Evolutionary conservation across 177 flowering plant genomes (phyloP), one percentile per base, ranked within the genome.

Genomic region (Vitis hybrid): DNA sequence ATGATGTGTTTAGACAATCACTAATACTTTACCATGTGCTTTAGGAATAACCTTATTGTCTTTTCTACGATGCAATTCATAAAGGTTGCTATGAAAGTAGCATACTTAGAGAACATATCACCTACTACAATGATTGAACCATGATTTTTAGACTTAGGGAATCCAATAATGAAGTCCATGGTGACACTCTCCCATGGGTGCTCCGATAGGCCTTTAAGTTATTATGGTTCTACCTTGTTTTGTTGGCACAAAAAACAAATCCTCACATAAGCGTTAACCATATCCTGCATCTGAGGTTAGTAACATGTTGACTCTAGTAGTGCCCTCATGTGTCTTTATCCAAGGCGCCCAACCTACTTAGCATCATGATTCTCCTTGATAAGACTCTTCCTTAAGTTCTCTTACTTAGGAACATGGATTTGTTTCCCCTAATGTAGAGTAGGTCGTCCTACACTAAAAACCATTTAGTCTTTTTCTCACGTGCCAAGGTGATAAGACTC

Each of bases 361-460:
- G 31, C 4, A 0, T 28, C 31, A 28, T 28, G 31, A 28, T 4
- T 28, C 4, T 28, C 31, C 31, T 28, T 28, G 31, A 28, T 28
- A 28, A 28, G 31, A 4, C 31, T 28, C 0, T 28, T 28, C 4
- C 28, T 28, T 28, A 28, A 0, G 31, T 28, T 28, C 31, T 4
- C 20, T 15, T 17, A 67, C 49, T 55, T 67, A 1, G 69, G 69
- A 2, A 54, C 61, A 28, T 67, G 55, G 8, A 67, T 4, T 28
- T 14, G 9, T 13, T 49, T 9, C 68, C 59, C 38, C 13, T 66
- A 3, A 33, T 66, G 18, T 52, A 66, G 22, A 66, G 57, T 1
- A 66, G 38, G 59, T 11, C 68, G 11, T 52, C 59, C n/a, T 66
- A 57, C 11, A 52, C 44, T 47, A 15, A 66, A 66, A 66, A 66